Conservation (phyloP, 805 yeast genomes). For the Saccharomyces kudriavzevii region DNA sequence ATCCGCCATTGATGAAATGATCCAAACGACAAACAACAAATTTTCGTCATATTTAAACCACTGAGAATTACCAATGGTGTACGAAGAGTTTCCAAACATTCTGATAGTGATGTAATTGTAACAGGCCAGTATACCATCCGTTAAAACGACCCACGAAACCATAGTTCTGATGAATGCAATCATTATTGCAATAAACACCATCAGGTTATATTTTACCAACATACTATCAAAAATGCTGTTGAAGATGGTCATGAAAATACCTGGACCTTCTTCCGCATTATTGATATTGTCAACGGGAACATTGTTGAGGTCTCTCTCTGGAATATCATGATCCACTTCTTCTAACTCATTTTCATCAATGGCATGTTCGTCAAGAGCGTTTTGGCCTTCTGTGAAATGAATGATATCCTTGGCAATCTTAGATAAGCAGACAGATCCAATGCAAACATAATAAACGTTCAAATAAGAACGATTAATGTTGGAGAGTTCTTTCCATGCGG, state of each 20-base stretch:
- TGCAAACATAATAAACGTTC: conserved; percentile 17
- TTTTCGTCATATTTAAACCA: not conserved
- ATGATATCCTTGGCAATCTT: conserved; percentile 2
- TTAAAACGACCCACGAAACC: not conserved
- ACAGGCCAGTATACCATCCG: not conserved
- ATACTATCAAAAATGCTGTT: not conserved
- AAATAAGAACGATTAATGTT: conserved; percentile 6
- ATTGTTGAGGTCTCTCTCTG: not conserved
- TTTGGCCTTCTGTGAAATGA: not conserved
- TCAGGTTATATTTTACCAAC: not conserved
- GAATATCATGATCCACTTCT: conserved; percentile 6
- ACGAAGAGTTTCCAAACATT: not conserved
- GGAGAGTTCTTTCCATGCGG: not conserved
- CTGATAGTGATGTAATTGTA: not conserved
- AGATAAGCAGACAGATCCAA: conserved; percentile 11
- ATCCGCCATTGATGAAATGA: not conserved
- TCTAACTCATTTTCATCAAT: conserved; percentile 10
- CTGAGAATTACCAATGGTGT: not conserved
- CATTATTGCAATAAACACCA: not conserved
- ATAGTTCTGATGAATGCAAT: not conserved
- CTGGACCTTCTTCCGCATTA: not conserved
- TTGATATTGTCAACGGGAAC: not conserved
- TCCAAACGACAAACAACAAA: not conserved
- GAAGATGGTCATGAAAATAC: not conserved
- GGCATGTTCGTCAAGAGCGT: conserved; percentile 16